Base-by-base conservation (phyloP, 2,329 filamentous ascomycete species). In the Epichloe uncinata region DNA sequence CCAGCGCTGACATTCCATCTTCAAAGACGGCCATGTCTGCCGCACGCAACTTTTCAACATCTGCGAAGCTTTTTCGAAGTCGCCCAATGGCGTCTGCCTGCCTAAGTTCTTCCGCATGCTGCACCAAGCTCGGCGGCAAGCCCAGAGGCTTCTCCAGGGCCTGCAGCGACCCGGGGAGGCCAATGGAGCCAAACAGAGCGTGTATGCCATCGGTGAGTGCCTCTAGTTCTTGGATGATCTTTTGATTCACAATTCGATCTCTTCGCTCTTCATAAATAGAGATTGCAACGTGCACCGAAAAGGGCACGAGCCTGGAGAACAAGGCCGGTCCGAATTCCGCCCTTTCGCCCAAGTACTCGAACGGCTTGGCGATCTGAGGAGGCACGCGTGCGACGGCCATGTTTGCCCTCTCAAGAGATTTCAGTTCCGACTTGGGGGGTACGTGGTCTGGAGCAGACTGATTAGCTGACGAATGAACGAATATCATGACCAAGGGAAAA, bases 81-180 rank as follows among this genome's bases (percentile, higher is more conserved):
- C 86, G 75, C 50, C 84, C 81, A 34, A 95, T 72, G 0, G 88
- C 91, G 60, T 95, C 89, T 50, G 90, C 86, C 63, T 97, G 91
- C 18, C 90, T 78, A 45, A 98, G 84, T 61, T 97, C 93, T 62
- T 97, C 91, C 0, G 91, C 91, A 58, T 96, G 93, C 20, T 93
- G 87, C 3, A 89, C 78, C 2, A 98, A 69, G 15, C 81, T 86
- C 0, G 88, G 87, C 0, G 93, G 93, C 4, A 98, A 68, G 0
- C 93, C 93, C 0, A 98, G 74, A 0, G 93, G 93, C 63, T 96
- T 97, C 63, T 98, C 93, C 1, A 97, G 74, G 0, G 93, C 93
- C 63, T 98, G 93, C 4, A 98, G 69, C 1, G 91, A 95, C 0
- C 93, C 93, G 93, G 93, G 0, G 0, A 98, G 77, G 52, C 94